phyloP scores from a whole-genome alignment of 768 basidiomycete genomes.

The Auriscalpium microsporum region DNA sequence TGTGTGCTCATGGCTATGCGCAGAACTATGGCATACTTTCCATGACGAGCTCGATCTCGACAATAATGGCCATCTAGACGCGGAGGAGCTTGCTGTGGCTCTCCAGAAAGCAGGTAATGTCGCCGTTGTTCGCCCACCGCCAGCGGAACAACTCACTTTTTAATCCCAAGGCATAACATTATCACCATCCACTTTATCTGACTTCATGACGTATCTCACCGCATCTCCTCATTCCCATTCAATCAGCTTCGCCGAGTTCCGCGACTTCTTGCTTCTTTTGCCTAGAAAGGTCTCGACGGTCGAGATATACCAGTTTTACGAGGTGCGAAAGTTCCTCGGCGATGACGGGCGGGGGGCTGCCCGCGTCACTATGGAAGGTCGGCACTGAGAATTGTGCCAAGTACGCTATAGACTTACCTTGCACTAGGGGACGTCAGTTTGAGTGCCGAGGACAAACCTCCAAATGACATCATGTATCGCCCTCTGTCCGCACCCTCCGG shows the following conservation, averaged over 20 bases:
- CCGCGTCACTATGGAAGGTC: conserved; percentile 87
- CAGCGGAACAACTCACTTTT: background rate
- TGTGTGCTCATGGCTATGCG: conserved; percentile 11
- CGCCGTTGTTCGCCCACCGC: conserved; percentile 13
- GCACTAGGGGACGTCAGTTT: conserved; percentile 64
- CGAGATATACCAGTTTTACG: conserved; percentile 83
- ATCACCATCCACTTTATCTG: conserved; percentile 57
- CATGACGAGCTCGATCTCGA: conserved; percentile 87
- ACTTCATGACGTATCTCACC: conserved; percentile 76
- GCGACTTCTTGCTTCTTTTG: conserved; percentile 82
- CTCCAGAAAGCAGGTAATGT: conserved; percentile 62
- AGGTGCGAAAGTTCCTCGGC: conserved; percentile 57
- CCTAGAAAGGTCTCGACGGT: conserved; percentile 72
- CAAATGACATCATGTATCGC: conserved; percentile 15
- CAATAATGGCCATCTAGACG: conserved; percentile 75
- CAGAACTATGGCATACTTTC: conserved; percentile 89
- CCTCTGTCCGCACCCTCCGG: conserved; percentile 1
- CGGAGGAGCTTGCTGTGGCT: conserved; percentile 50
- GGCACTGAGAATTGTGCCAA: background rate
- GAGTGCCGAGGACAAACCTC: conserved; percentile 67
- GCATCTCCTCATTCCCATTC: conserved; percentile 58
- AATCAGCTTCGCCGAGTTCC: conserved; percentile 78
- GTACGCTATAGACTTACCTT: background rate
- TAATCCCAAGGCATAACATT: conserved; percentile 55
- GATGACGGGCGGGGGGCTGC: conserved; percentile 73